phyloP scores from a whole-genome alignment of 768 basidiomycete genomes.

The Suillus spraguei region DNA sequence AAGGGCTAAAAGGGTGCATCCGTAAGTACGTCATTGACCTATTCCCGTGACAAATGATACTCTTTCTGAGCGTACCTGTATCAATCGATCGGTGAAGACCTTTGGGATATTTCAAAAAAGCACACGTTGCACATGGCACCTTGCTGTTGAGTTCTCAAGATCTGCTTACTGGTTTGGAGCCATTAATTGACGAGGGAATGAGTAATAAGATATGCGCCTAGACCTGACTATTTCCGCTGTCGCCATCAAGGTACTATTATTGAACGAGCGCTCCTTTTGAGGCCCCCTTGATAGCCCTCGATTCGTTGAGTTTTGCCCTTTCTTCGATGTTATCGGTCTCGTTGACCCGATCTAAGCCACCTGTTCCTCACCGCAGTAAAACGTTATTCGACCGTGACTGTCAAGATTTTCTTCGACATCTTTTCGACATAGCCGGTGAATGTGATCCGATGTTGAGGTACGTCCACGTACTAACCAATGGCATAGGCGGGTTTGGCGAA shows the following conservation, averaged over 20 bases:
- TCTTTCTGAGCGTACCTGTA: slow-evolving; percentile 23
- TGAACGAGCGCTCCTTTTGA: neutral
- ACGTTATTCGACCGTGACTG: neutral
- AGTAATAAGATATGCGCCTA: neutral
- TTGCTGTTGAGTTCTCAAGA: slow-evolving; percentile 28
- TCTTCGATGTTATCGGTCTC: slow-evolving; percentile 1
- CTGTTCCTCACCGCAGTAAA: neutral
- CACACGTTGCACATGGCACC: slow-evolving; percentile 5
- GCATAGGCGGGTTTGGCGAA: neutral
- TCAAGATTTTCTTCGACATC: neutral
- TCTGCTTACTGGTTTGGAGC: slow-evolving; percentile 1
- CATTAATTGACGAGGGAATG: slow-evolving; percentile 7
- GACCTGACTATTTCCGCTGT: neutral
- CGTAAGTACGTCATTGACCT: slow-evolving; percentile 63
- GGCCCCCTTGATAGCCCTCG: neutral
- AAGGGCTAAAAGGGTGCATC: slow-evolving; percentile 23
- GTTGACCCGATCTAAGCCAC: slow-evolving; percentile 7
- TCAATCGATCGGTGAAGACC: slow-evolving; percentile 9
- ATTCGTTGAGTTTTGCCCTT: slow-evolving; percentile 6
- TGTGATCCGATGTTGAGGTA: neutral
- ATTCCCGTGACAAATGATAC: slow-evolving; percentile 45
- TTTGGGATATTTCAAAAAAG: slow-evolving; percentile 3
- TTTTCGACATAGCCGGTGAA: neutral
- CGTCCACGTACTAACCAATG: neutral
- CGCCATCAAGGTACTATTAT: neutral